These are phyloP conservation scores for Yarrowia sp. DNA, from an alignment of 805 yeast genomes.

Conservation along the genomic window DNA sequence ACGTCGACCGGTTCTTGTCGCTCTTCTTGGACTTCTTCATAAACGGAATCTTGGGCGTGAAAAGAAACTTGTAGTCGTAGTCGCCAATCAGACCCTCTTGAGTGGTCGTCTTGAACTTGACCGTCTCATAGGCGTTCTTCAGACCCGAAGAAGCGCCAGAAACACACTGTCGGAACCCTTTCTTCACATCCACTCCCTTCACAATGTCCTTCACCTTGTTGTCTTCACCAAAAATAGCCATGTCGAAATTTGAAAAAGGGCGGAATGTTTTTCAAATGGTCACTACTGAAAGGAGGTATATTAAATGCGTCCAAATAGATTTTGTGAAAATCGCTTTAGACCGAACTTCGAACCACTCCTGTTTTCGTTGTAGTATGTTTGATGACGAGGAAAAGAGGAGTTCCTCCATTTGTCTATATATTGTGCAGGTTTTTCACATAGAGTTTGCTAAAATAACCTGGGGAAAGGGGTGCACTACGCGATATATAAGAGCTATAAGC, in stretches of 20 bases:
- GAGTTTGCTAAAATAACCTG: not conserved
- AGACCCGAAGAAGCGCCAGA: not conserved
- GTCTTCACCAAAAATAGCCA: not conserved
- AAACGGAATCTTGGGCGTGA: slow-evolving; percentile 80
- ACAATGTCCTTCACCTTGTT: not conserved
- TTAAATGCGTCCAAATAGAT: slow-evolving; percentile 14
- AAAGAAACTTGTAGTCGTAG: slow-evolving; percentile 74
- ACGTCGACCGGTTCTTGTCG: slow-evolving; percentile 55
- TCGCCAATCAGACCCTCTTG: slow-evolving; percentile 80
- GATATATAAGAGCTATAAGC: not conserved
- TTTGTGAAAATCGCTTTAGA: not conserved
- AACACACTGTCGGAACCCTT: not conserved
- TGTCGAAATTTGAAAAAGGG: not conserved
- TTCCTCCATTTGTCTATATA: not conserved
- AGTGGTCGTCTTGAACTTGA: slow-evolving; percentile 51
- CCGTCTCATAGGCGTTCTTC: not conserved
- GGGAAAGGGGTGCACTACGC: not conserved
- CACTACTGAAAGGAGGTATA: slow-evolving; percentile 9
- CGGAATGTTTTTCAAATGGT: not conserved
- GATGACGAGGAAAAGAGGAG: slow-evolving; percentile 7
- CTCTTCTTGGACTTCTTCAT: slow-evolving; percentile 43
- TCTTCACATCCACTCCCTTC: not conserved
- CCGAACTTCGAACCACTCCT: slow-evolving; percentile 27
- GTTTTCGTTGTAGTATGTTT: not conserved
- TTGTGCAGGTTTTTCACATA: slow-evolving; percentile 13